Conservation (phyloP, 2,329 filamentous ascomycete species). For the Cladosporium sphaerospermum region DNA sequence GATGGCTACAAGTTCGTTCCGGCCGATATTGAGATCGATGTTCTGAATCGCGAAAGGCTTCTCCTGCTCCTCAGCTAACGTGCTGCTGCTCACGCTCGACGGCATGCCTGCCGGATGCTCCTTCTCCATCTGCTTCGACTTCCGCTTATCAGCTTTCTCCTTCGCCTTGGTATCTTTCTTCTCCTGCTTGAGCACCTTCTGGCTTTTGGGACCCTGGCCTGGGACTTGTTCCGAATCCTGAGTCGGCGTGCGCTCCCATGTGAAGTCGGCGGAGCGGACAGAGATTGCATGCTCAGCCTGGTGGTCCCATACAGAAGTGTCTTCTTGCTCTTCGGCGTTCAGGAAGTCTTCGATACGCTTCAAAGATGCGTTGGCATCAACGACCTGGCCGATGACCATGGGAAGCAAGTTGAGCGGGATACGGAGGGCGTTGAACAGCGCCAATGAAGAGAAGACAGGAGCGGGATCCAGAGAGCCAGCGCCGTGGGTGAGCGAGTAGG, state of each 20-base stretch:
- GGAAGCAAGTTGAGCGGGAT: slow-evolving; percentile 86
- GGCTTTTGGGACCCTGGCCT: slow-evolving; percentile 25
- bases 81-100: slow-evolving; percentile 42
- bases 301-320: slow-evolving; percentile 57
- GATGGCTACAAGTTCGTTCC: slow-evolving; percentile 74
- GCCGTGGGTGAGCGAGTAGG: slow-evolving; percentile 60
- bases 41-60: slow-evolving; percentile 68
- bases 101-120: slow-evolving; percentile 15
- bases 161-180: slow-evolving; percentile 39
- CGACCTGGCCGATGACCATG: slow-evolving; percentile 78
- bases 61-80: slow-evolving; percentile 49
- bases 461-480: slow-evolving; percentile 57
- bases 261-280: slow-evolving; percentile 69
- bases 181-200: slow-evolving; percentile 36
- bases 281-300: slow-evolving; percentile 55
- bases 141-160: slow-evolving; percentile 34
- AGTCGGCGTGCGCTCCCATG: slow-evolving; percentile 70
- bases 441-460: slow-evolving; percentile 83
- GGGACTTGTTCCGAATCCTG: slow-evolving; percentile 33
- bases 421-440: slow-evolving; percentile 85
- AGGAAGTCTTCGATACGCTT: slow-evolving; percentile 84
- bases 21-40: slow-evolving; percentile 60
- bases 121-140: slow-evolving; percentile 29
- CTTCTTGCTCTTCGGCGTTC: slow-evolving; percentile 74
- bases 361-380: slow-evolving; percentile 81